Evolutionary conservation across 73 alveolate genomes (phyloP), one percentile per base, ranked within the genome.

Genomic region (Symbiodinium pilosum): DNA sequence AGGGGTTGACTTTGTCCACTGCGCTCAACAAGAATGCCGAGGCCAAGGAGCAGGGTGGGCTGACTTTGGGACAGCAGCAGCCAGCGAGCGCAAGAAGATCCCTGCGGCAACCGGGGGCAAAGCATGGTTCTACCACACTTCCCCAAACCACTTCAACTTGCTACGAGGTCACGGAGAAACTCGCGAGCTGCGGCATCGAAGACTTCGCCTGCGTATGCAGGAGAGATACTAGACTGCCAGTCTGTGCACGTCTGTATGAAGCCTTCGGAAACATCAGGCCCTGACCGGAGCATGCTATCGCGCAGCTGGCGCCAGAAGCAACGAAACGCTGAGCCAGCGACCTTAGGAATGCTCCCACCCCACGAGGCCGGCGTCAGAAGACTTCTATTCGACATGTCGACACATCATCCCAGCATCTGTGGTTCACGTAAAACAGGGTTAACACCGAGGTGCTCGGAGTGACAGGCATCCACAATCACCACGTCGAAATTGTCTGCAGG

Each of bases 21-120:
- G 77, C 59, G 14, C 59, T 9, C 59, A 47, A 14, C 6, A 47
- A n/a, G 69, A 20, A 24, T 59, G 77, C 28, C 6, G 77, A 59
- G 6, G 77, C 38, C 77, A 36, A 59, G 77, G 28, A 32, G 28
- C 77, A 59, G 77, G 77, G 77, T 59, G 28, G 6, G 77, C 77
- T 59, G 77, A 59, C 77, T 59, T 59, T 14, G 77, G 77, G 32
- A 59, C 38, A 0, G 84, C 98, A 5, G 98, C 91, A 6, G 98
- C 98, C 54, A 92, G 42, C 30, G 91, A 92, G n/a, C 98, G 98
- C 98, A 92, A 30, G 98, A 92, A 92, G 52, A 89, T 83, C 18
- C 77, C 77, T 59, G 38, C n/a, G n/a, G n/a, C n/a, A n/a, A n/a
- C n/a, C n/a, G n/a, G n/a, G n/a, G n/a, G n/a, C n/a, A n/a, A n/a